Percentiles rank a stretch among this genome's conserved stretches.
Evolutionary conservation across 75 land plant genomes (phyloP).

Genomic region (Selaginella tamariscina): DNA sequence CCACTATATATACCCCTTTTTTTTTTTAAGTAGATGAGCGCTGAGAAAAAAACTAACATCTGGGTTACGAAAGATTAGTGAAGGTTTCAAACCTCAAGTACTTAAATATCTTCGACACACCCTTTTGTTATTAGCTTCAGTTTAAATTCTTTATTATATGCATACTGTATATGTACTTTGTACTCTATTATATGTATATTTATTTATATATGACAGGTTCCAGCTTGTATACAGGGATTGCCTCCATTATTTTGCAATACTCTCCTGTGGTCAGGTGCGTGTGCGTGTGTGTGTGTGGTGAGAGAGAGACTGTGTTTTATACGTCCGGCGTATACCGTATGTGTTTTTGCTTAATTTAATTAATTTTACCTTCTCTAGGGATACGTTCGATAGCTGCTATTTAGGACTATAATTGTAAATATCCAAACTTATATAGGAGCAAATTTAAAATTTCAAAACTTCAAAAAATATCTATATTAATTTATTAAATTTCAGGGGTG

Average conservation of each 20-base stretch:
- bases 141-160: background rate
- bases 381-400: constrained; percentile 60
- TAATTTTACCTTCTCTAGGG: constrained; percentile 59
- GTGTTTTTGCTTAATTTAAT: too few relatives aligned
- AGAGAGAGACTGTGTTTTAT: too few relatives aligned
- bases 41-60: constrained; percentile 37
- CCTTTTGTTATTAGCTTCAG: constrained; percentile 24
- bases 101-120: constrained; percentile 55
- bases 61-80: constrained; percentile 47
- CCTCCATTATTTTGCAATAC: constrained; percentile 71
- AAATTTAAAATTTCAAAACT: too few relatives aligned
- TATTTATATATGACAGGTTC: constrained; percentile 33
- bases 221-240: constrained; percentile 90
- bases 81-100: constrained; percentile 49
- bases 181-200: background rate
- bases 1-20: too few relatives aligned
- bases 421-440: too few relatives aligned
- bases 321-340: too few relatives aligned
- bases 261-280: constrained; percentile 69
- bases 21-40: constrained; percentile 49
- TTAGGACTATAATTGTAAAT: too few relatives aligned
- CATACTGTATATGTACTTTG: too few relatives aligned
- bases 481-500: too few relatives aligned
- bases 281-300: too few relatives aligned
- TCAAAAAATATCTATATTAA: too few relatives aligned